Conservation (phyloP, 768 basidiomycete species). For the Coprinopsis strossmayeri region DNA sequence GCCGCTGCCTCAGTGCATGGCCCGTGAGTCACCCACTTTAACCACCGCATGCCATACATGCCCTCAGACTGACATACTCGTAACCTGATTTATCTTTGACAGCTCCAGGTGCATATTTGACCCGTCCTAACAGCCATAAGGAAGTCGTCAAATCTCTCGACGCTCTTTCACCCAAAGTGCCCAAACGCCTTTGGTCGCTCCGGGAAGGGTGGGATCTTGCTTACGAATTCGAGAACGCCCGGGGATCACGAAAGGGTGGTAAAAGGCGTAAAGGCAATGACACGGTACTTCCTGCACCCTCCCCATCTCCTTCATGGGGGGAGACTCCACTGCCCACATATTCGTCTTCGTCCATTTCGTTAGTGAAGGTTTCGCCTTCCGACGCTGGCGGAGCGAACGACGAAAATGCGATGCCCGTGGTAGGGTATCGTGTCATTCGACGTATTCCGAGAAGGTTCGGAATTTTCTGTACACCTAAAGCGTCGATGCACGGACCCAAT, state of each 20-base stretch:
- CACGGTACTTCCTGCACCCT: too few relatives aligned
- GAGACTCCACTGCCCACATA: not conserved
- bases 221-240: too few relatives aligned
- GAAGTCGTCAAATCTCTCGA: not conserved
- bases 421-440: slow-evolving; percentile 19
- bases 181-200: not conserved
- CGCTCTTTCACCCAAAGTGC: not conserved
- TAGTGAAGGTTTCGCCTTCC: too few relatives aligned
- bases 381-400: not conserved
- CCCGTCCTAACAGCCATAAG: not conserved
- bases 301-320: too few relatives aligned
- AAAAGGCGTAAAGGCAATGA: too few relatives aligned
- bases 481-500: slow-evolving; percentile 22
- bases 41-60: too few relatives aligned
- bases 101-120: not conserved
- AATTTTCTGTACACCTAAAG: slow-evolving; percentile 32
- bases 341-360: not conserved
- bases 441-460: slow-evolving; percentile 28
- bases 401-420: slow-evolving; percentile 15
- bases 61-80: too few relatives aligned
- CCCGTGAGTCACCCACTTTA: slow-evolving; percentile 5
- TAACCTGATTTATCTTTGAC: not conserved
- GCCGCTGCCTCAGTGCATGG: not conserved
- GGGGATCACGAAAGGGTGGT: too few relatives aligned
- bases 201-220: not conserved